Base-by-base conservation (phyloP, 345 rosid species). In the Reutealis trisperma region DNA sequence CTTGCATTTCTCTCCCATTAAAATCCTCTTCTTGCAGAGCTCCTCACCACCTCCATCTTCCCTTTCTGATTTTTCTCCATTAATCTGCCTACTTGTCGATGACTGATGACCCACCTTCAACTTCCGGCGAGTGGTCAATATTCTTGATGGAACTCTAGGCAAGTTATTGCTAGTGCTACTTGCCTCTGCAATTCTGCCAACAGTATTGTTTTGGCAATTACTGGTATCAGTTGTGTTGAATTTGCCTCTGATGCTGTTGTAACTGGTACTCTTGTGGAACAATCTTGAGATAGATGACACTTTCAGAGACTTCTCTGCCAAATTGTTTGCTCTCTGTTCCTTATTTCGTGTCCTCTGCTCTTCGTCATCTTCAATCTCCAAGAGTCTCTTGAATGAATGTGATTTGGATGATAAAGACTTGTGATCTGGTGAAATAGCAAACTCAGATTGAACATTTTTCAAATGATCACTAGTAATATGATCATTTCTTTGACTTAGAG, bases 11-110 rank as follows among this genome's bases (percentile, higher is more conserved):
- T 34, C 86, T 15, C 96, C 96, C 87, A 88, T 83, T n/a, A 91
- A 80, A 59, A 90, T 91, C 80, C 92, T 90, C 86, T 86, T 91
- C 88, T 86, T 91, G 83, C 96, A 91, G 15, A 91, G 74, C 78
- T 88, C 93, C 32, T 59, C 70, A 0, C 55, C 75, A 6, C 44
- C 71, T n/a, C 37, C 71, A 41, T 69, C n/a, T 1, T 70, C 41
- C 45, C 44, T 15, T 12, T 52, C 78, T 15, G 55, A 15, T 41
- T 63, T 75, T 58, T 70, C 79, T 74, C 22, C 65, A 0, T 54
- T 54, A 54, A 13, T 0, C 1, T 49, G 15, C 15, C 58, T 54
- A 54, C n/a, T 54, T 54, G 58, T 3, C 77, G 52, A 77, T 21
- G 64, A 22, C 0, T 71, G 66, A 72, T 70, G 47, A 8, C 51